Base-by-base conservation (phyloP, 106 monocot species). In the Posidonia australis region DNA sequence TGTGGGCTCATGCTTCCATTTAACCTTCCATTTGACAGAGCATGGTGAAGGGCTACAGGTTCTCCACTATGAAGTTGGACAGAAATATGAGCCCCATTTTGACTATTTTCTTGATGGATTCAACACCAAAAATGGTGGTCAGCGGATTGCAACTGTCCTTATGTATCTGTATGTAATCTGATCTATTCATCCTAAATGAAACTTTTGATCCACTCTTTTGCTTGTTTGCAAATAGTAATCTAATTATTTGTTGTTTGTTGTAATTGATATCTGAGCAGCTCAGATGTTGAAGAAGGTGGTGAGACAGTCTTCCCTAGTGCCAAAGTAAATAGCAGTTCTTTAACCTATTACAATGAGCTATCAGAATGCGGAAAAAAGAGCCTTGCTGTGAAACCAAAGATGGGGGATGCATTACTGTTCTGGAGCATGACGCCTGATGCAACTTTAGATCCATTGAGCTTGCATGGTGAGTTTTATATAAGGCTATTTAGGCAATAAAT, bases 1-100 rank as follows among this genome's bases (percentile, higher is more conserved):
- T 36, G n/a, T n/a, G n/a, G n/a, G n/a, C n/a, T n/a, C n/a, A n/a
- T n/a, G n/a, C n/a, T n/a, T n/a, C n/a, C n/a, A n/a, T 48, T 41
- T 61, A 31, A 51, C 27, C 18, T 58, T 58, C 9, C 11, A 10
- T 52, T 63, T 62, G 10, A 46, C 53, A 71, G 71, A 71, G 24
- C 71, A 71, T 54, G 71, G 53, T 0, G 71, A 71, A 51, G 71
- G 71, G 16, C 62, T 71, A 29, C 71, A 71, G 36, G 51, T 71
- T 54, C 71, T 71, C 21, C 71, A 71, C 19, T 71, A 71, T 54
- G 71, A 71, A 26, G 63, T 71, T 71, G 71, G 71, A 41, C 71
- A 71, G 41, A 71, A 63, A 52, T 71, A 71, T 54, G 71, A 71
- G 17, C 62, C 71, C 23, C 71, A 71, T 31, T 71, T 71, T 54